Evolutionary conservation across 169 alveolate genomes (phyloP), one percentile per base, ranked within the genome.

Genomic region (Ichthyophthirius multifiliis): DNA sequence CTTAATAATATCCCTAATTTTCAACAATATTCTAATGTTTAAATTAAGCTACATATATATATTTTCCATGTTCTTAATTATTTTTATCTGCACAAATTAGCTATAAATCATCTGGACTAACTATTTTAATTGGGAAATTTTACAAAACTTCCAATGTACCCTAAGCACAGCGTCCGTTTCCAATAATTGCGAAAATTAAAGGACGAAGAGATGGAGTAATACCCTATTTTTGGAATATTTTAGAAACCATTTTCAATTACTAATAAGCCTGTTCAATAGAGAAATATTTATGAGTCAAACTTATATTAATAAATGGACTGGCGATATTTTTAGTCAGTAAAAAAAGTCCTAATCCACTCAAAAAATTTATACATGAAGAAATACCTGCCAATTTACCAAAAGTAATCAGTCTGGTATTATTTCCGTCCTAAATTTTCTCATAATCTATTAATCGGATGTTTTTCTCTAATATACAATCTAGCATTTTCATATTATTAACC

Each of bases 381-480:
- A 88, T 85, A 45, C 96, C 96, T 10, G 96, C 96, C 67, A 77
- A 90, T 35, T 86, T 75, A 20, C 95, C 94, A 73, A 89, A 92
- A 31, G 94, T 93, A 0, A 90, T 93, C 16, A 92, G 76, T 35
- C 94, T 73, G 34, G 43, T 47, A 23, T 73, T 73, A n/a, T 64
- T 32, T 43, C 74, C 83, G 18, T 85, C 90, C 27, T 82, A 43
- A 35, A 92, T 92, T 27, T 86, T 77, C 71, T 92, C 96, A 85
- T 90, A 88, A 48, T 92, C 96, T 10, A 92, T 74, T 35, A 77
- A 73, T 62, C 93, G 82, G 32, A 92, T 78, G 10, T 88, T 86
- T 35, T 65, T 83, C 62, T 83, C 82, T 9, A 92, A 65, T 81
- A 92, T 67, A 20, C 64, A 75, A 71, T 92, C 94, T 12, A 92